A percentile compares a stretch with the other conserved stretches of the same genome.
Evolutionary conservation across 768 basidiomycete genomes (phyloP).

Genomic region (Leccinellum luteum): DNA sequence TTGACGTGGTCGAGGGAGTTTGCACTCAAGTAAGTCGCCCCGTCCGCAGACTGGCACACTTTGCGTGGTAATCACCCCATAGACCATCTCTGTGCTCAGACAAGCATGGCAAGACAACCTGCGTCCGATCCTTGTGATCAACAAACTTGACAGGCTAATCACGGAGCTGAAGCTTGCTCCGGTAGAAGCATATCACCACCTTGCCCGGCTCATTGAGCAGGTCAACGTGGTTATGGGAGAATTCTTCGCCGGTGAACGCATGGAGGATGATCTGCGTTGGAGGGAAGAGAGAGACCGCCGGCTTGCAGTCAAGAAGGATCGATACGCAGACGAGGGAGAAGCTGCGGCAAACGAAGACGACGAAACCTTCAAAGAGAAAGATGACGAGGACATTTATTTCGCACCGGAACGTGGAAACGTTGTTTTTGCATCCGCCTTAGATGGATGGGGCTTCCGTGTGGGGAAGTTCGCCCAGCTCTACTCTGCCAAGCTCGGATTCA

Average conservation of each 20-base stretch:
- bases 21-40: slow-evolving; percentile 79
- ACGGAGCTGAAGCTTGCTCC: slow-evolving; percentile 92
- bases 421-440: slow-evolving; percentile 91
- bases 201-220: slow-evolving; percentile 91
- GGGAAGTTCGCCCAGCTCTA: slow-evolving; percentile 93
- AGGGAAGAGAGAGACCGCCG: slow-evolving; percentile 87
- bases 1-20: slow-evolving; percentile 97
- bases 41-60: background rate
- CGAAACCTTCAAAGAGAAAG: slow-evolving; percentile 86
- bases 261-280: slow-evolving; percentile 96
- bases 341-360: slow-evolving; percentile 56
- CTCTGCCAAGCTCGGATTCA: slow-evolving; percentile 85
- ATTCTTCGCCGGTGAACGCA: slow-evolving; percentile 91
- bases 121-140: slow-evolving; percentile 90
- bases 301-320: slow-evolving; percentile 71
- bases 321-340: slow-evolving; percentile 62
- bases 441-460: slow-evolving; percentile 97
- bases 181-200: slow-evolving; percentile 90
- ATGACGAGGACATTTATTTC: slow-evolving; percentile 97
- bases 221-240: slow-evolving; percentile 98
- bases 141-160: slow-evolving; percentile 93
- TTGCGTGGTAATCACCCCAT: slow-evolving; percentile 2
- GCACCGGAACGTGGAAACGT: slow-evolving; percentile 95
- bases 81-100: slow-evolving; percentile 94
- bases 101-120: slow-evolving; percentile 93